Evolutionary conservation across 2,329 filamentous ascomycete species (phyloP).

Genomic region (Trichoderma hamatum): DNA sequence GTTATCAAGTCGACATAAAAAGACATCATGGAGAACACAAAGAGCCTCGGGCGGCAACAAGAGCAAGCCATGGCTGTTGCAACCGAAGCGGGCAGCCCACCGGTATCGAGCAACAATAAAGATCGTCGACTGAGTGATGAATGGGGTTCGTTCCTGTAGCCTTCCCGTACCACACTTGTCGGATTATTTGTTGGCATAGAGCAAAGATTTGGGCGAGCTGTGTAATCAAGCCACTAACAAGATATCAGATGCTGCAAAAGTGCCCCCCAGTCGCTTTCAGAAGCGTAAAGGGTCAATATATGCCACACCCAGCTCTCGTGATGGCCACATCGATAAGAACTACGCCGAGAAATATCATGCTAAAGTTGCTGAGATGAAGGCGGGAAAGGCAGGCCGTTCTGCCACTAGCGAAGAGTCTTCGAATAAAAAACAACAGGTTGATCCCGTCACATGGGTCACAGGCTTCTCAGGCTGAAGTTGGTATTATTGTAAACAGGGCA

Average conservation of each 20-base stretch:
- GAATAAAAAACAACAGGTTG: background rate
- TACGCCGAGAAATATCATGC: slow-evolving; percentile 63
- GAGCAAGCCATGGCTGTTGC: background rate
- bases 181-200: background rate
- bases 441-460: background rate
- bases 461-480: background rate
- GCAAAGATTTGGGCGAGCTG: background rate
- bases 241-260: slow-evolving; percentile 63
- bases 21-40: slow-evolving; percentile 1
- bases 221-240: background rate
- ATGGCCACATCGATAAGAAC: slow-evolving; percentile 65
- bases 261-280: slow-evolving; percentile 68
- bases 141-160: slow-evolving; percentile 49
- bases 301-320: slow-evolving; percentile 65
- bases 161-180: background rate
- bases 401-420: background rate
- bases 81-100: background rate
- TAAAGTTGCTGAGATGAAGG: slow-evolving; percentile 58
- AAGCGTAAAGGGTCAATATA: slow-evolving; percentile 71
- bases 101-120: slow-evolving; percentile 31
- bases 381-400: slow-evolving; percentile 41
- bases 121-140: slow-evolving; percentile 48
- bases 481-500: slow-evolving; percentile 1
- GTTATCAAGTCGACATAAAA: background rate
- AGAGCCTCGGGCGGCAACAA: background rate